Evolutionary conservation across 140 eudicot species (phyloP), one percentile per base, ranked within the genome.

Genomic region (Oenanthe javanica): DNA sequence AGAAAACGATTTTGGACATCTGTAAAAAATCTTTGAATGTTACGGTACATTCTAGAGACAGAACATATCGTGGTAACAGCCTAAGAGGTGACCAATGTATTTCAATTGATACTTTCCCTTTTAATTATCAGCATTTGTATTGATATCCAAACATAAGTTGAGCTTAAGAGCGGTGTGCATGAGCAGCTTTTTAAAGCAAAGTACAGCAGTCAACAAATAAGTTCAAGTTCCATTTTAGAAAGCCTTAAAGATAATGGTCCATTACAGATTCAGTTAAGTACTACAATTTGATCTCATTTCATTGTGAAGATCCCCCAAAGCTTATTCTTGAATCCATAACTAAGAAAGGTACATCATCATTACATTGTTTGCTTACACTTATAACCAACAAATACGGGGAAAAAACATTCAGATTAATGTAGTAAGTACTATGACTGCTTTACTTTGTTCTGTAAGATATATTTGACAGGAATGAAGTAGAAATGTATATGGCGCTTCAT

Each of bases 381-480:
- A 36, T 36, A 0, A 36, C 40, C 40, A 36, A 36, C 40, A 36
- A 36, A 36, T 36, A 36, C 2, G 40, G 40, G 40, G 12, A 63
- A 63, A 63, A 63, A 63, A n/a, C 9, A 16, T 63, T 63, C 4
- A 1, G 5, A 25, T 63, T 3, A 2, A 6, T 4, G 38, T n/a
- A n/a, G 3, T 7, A 6, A 7, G 31, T 9, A 63, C 70, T 23
- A 23, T 23, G 40, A 63, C 25, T 63, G 5, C 14, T 63, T 23
- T 59, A 6, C 0, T 21, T 59, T 15, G 25, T 59, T 0, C 31
- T 5, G 63, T 54, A 18, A 3, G 63, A 18, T 54, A 18, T 54
- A 5, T 54, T 16, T 54, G 63, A 83, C 82, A 80, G 75, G 80
- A 55, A 87, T 51, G 81, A 85, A 78, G 72, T 73, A 79, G 19